Base-by-base conservation (phyloP, 495 filamentous ascomycete species). In the Haplographium delicatum region DNA sequence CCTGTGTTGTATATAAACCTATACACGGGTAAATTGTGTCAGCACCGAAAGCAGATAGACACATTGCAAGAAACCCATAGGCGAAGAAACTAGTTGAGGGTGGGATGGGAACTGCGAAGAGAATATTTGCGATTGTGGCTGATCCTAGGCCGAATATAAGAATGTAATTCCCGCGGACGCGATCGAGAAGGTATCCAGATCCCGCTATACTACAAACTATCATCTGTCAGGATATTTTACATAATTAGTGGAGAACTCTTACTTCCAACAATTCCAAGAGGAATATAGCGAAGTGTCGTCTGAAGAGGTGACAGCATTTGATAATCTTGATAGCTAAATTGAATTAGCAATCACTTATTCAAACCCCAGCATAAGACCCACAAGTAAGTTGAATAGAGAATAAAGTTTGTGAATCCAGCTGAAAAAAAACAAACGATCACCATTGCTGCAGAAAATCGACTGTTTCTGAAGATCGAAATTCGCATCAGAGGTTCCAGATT, bases 331-430 rank as follows among this genome's bases (percentile, higher is more conserved):
- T 72, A 83, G 61, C 48, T 51, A 19, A 9, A 11, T 7, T 6
- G 13, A 7, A n/a, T 31, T 31, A 31, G 28, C 28, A 31, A 7
- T 6, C 13, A n/a, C 28, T 31, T 31, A 31, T n/a, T 31, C 28
- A 7, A n/a, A 31, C 28, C 6, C 6, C 7, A 6, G 6, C 28
- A 7, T n/a, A 6, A 31, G n/a, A 34, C 48, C 34, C 44, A 51
- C 48, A 79, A 80, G 57, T 79, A 83, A 7, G 81, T 84, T 5
- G 78, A 71, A 56, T 73, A 82, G 26, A 84, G 65, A 20, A 82
- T 56, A 45, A 68, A 79, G 44, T 78, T 77, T 60, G 77, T 82
- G 66, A 82, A 84, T 24, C 65, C 63, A 30, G 70, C 69, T 55
- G 81, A 83, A 66, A 82, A 82, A 7, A 83, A 56, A 9, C 64